A percentile compares a stretch with the other conserved stretches of the same genome.
phyloP scores from a whole-genome alignment of 2,329 filamentous ascomycete species.

The Exophiala bonariae region DNA sequence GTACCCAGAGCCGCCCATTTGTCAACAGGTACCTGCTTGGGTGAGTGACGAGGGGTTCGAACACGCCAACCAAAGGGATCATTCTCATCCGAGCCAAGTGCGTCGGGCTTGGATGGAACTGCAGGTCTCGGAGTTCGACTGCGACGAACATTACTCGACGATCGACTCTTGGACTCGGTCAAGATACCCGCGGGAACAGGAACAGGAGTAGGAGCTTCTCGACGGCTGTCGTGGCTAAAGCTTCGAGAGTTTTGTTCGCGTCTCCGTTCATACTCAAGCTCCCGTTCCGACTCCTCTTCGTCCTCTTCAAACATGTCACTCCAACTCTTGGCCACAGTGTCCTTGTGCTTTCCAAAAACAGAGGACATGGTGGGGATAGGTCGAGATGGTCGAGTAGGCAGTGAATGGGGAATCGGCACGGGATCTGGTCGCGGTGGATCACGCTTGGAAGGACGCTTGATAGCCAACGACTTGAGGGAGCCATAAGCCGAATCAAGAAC shows the following conservation, averaged over 20 bases:
- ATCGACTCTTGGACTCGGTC: conserved; percentile 55
- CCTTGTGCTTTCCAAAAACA: conserved; percentile 75
- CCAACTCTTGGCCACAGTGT: conserved; percentile 95
- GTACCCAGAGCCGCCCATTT: conserved; percentile 91
- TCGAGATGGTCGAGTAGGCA: conserved; percentile 63
- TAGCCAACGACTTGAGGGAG: conserved; percentile 74
- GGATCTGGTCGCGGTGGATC: conserved; percentile 57
- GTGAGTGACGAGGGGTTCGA: conserved; percentile 62
- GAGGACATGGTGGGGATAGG: conserved; percentile 73
- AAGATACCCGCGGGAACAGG: conserved; percentile 51
- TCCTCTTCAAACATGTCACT: conserved; percentile 98
- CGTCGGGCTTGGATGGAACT: conserved; percentile 64
- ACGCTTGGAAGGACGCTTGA: conserved; percentile 35
- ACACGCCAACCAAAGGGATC: conserved; percentile 41
- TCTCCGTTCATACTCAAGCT: conserved; percentile 60
- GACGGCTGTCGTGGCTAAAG: conserved; percentile 74
- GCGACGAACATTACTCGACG: conserved; percentile 50
- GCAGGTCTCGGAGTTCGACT: conserved; percentile 53
- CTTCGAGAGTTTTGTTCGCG: conserved; percentile 68
- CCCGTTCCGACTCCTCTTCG: conserved; percentile 69
- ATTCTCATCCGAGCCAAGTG: conserved; percentile 67
- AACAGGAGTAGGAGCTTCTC: conserved; percentile 44
- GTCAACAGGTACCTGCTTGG: conserved; percentile 58
- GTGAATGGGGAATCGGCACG: conserved; percentile 75
- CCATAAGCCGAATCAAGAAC: conserved; percentile 80